Conservation (phyloP, 164 flowering plant species). For the Protea cynaroides region DNA sequence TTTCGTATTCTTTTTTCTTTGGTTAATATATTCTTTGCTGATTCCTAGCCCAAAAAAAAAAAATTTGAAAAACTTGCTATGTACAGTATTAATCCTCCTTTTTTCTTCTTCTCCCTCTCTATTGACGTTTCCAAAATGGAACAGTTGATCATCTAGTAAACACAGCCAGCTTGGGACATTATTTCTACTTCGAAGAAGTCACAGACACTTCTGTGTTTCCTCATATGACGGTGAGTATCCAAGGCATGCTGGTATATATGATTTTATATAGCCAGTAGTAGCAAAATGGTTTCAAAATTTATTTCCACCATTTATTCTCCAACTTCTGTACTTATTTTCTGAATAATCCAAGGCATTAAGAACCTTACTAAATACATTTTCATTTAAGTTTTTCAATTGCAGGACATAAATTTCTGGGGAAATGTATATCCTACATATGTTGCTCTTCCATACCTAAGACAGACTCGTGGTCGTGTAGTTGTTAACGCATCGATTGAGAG, state of each 20-base stretch:
- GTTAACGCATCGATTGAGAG: constrained; percentile 85
- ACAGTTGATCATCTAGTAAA: constrained; percentile 97
- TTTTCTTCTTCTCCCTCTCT: neutral
- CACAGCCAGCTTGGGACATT: constrained; percentile 79
- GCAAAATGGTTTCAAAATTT: no score
- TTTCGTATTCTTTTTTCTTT: no score
- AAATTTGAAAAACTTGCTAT: no score
- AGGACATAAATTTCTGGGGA: constrained; percentile 98
- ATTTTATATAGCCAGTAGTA: no score
- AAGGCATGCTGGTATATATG: neutral
- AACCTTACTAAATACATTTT: no score
- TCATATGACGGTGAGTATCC: constrained; percentile 53
- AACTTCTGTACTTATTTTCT: no score
- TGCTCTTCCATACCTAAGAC: constrained; percentile 73
- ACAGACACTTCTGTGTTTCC: constrained; percentile 76
- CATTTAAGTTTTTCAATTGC: neutral
- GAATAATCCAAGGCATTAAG: no score
- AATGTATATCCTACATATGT: constrained; percentile 84
- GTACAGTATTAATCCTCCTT: no score
- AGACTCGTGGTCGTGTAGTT: constrained; percentile 61
- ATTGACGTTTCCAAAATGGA: neutral
- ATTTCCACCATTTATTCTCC: no score
- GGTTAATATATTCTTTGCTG: no score
- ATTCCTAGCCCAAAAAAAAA: no score
- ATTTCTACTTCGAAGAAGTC: constrained; percentile 79